Percentiles rank a stretch among this genome's conserved stretches.
Evolutionary conservation across 148 eudicot species (phyloP).

Genomic region (Rhododendron henanense): DNA sequence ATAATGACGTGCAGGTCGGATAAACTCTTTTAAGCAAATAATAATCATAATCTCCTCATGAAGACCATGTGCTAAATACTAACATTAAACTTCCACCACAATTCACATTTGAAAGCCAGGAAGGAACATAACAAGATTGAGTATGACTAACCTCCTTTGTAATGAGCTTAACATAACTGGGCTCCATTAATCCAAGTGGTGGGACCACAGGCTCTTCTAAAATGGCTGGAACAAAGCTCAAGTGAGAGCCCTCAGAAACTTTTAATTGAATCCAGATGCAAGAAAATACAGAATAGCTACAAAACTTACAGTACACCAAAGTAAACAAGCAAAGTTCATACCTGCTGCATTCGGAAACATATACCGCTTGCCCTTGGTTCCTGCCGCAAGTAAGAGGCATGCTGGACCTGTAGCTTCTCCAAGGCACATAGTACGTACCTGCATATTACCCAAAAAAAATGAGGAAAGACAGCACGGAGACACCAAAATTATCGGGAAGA

Average conservation of each 20-base stretch:
- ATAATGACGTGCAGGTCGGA: background rate
- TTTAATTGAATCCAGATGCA: background rate
- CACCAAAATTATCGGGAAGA: constrained; percentile 4
- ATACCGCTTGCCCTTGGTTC: constrained; percentile 83
- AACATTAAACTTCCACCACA: background rate
- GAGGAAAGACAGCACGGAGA: background rate
- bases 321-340: constrained; percentile 21
- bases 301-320: background rate
- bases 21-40: background rate
- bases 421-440: constrained; percentile 75
- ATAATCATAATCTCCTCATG: background rate
- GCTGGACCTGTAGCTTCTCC: constrained; percentile 91
- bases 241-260: constrained; percentile 9
- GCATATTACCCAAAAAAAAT: constrained; percentile 15
- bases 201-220: constrained; percentile 76
- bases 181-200: constrained; percentile 71
- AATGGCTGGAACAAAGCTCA: constrained; percentile 49
- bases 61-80: background rate
- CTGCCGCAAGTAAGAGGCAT: constrained; percentile 91
- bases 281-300: background rate
- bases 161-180: constrained; percentile 73
- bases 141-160: constrained; percentile 64
- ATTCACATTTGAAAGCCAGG: background rate
- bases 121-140: constrained; percentile 4
- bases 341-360: constrained; percentile 88